Evolutionary conservation across 306 rosid species (phyloP).

Genomic region (Delonix regia): DNA sequence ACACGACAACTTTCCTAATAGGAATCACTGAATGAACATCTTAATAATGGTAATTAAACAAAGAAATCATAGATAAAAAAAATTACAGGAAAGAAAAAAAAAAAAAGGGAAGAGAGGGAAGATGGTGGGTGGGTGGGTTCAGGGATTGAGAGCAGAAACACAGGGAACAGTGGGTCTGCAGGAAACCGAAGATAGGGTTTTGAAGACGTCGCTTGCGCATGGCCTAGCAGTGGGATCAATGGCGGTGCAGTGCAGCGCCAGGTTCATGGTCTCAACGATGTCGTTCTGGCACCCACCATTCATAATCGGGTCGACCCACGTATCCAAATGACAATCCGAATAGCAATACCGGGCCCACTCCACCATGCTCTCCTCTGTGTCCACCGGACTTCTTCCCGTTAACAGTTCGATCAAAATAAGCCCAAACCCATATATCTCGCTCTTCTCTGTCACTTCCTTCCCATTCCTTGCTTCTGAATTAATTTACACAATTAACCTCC

Average conservation of each 20-base stretch:
- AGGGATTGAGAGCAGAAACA: constrained; percentile 39
- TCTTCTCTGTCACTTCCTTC: constrained; percentile 59
- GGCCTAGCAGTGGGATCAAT: constrained; percentile 82
- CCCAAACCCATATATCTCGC: constrained; percentile 77
- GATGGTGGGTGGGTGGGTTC: not conserved
- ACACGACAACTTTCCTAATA: constrained; percentile 48
- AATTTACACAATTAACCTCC: too few species aligned
- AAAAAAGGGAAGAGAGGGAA: not conserved
- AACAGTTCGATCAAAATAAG: constrained; percentile 66
- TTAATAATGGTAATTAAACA: constrained; percentile 45
- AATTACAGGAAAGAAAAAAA: not conserved
- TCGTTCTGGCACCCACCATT: constrained; percentile 60
- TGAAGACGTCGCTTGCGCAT: constrained; percentile 57
- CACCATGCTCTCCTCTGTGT: constrained; percentile 53
- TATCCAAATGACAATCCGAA: constrained; percentile 69
- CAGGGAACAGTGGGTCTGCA: constrained; percentile 43
- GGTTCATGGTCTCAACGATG: constrained; percentile 73
- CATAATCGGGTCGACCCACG: constrained; percentile 69
- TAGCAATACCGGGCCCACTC: constrained; percentile 94
- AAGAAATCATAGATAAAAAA: not conserved
- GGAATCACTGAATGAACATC: constrained; percentile 48
- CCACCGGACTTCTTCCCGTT: constrained; percentile 75
- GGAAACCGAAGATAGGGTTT: constrained; percentile 51
- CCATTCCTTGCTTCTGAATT: constrained; percentile 57
- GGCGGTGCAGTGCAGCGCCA: constrained; percentile 80